Percentiles rank a stretch among this genome's conserved stretches.
phyloP scores from a whole-genome alignment of 371 early-diverging fungal species.

The Apophysomyces sp. region DNA sequence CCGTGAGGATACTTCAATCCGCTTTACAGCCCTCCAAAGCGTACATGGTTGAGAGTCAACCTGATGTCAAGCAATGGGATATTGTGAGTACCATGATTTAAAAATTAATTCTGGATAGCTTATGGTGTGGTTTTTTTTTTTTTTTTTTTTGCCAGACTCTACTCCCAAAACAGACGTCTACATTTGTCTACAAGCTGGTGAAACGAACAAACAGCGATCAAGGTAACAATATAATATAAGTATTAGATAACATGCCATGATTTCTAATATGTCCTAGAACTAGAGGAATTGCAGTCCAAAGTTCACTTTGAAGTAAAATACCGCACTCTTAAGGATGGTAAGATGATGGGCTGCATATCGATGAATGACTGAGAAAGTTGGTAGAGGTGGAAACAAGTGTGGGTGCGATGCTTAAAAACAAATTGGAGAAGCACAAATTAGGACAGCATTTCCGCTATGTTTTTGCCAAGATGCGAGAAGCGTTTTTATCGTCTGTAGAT shows the following conservation, averaged over 20 bases:
- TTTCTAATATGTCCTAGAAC: neutral
- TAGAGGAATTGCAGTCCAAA: conserved; percentile 30
- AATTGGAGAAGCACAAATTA: conserved; percentile 42
- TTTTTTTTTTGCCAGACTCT: conserved; percentile 36
- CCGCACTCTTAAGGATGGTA: conserved; percentile 59
- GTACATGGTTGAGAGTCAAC: conserved; percentile 44
- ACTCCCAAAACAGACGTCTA: conserved; percentile 61
- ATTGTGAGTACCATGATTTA: conserved; percentile 46
- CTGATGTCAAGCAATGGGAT: conserved; percentile 42
- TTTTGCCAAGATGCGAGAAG: conserved; percentile 51
- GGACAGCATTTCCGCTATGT: conserved; percentile 57
- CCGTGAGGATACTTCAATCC: conserved; percentile 56
- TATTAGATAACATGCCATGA: neutral
- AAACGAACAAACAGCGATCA: conserved; percentile 25
- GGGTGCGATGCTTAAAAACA: conserved; percentile 41
- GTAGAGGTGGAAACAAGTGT: conserved; percentile 66
- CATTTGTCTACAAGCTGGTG: conserved; percentile 63
- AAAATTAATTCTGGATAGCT: no score
- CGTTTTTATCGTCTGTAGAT: conserved; percentile 53
- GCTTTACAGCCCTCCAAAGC: conserved; percentile 42
- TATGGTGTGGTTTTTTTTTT: no score
- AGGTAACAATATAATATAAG: neutral
- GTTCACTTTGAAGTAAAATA: conserved; percentile 59
- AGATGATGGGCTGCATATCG: neutral
- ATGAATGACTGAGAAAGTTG: neutral